Conservation (phyloP, 148 eudicot species). For the Gaultheria prostrata region DNA sequence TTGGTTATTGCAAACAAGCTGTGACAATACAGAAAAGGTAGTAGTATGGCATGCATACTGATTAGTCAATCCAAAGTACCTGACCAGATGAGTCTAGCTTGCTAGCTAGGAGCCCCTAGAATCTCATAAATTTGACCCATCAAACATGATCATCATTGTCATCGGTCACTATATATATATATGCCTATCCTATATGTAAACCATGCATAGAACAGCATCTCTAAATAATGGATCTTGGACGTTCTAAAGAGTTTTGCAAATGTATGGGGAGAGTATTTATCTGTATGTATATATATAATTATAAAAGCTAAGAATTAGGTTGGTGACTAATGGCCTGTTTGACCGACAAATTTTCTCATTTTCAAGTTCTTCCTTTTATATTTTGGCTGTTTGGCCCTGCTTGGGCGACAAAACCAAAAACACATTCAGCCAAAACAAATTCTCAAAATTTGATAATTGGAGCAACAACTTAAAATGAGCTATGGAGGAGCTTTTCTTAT, state of each 20-base stretch:
- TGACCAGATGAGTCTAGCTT: background rate
- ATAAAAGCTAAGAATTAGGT: background rate
- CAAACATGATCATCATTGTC: background rate
- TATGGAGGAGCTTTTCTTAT: too few relatives aligned
- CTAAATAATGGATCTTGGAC: background rate
- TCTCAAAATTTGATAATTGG: too few relatives aligned
- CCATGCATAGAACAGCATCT: background rate
- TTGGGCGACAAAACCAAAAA: too few relatives aligned
- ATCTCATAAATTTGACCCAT: background rate
- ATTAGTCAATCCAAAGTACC: slow-evolving; percentile 2
- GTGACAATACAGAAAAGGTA: background rate
- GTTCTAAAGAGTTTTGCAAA: background rate
- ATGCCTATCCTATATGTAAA: background rate
- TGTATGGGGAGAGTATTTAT: background rate
- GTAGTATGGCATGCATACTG: background rate
- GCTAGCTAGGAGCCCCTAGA: background rate
- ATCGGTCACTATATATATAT: background rate
- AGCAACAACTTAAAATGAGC: too few relatives aligned
- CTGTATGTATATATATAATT: background rate
- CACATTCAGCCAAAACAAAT: too few relatives aligned
- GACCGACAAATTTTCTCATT: too few relatives aligned
- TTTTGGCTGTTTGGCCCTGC: too few relatives aligned
- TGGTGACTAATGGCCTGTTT: too few relatives aligned
- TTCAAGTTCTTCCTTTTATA: too few relatives aligned
- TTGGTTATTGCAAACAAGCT: background rate